Evolutionary conservation across 2,329 filamentous ascomycete species (phyloP).

Genomic region (Tetracladium maxilliforme): DNA sequence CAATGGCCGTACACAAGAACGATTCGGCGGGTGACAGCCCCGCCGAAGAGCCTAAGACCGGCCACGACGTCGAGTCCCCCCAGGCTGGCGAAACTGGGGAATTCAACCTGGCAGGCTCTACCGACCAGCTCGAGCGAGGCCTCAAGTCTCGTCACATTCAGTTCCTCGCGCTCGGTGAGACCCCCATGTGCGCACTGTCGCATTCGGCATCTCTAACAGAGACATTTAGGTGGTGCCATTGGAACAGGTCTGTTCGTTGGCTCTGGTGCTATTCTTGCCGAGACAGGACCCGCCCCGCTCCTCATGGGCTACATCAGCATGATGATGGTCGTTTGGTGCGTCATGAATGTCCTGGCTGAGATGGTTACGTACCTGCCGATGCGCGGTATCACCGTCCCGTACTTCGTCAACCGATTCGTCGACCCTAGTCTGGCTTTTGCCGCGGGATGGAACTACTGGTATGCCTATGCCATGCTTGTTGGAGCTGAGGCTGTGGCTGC

Average conservation of each 20-base stretch:
- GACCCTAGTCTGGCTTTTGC: slow-evolving; percentile 17
- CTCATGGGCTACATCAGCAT: slow-evolving; percentile 52
- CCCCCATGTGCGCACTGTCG: not conserved
- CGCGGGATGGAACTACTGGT: slow-evolving; percentile 22
- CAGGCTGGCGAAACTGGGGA: no score
- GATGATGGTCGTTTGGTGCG: slow-evolving; percentile 35
- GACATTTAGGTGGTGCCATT: slow-evolving; percentile 31
- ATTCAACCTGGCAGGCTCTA: slow-evolving; percentile 17
- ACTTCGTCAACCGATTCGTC: slow-evolving; percentile 39
- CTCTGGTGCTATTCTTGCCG: slow-evolving; percentile 38
- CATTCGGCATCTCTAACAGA: slow-evolving; percentile 2
- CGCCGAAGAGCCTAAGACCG: no score
- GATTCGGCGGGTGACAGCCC: no score
- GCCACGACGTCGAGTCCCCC: no score
- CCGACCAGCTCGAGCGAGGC: slow-evolving; percentile 34
- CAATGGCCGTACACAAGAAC: no score
- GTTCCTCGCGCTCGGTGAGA: slow-evolving; percentile 36
- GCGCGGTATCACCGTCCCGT: slow-evolving; percentile 39
- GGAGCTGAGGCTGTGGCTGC: slow-evolving; percentile 43
- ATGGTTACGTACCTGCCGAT: slow-evolving; percentile 40
- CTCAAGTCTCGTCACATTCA: slow-evolving; percentile 46
- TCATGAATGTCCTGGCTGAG: slow-evolving; percentile 40
- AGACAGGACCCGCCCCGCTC: slow-evolving; percentile 48
- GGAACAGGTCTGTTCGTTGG: slow-evolving; percentile 52
- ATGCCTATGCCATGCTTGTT: slow-evolving; percentile 42